Conservation (phyloP, 192 early-diverging fungal genomes). For the Phlyctochytrium bullatum region DNA sequence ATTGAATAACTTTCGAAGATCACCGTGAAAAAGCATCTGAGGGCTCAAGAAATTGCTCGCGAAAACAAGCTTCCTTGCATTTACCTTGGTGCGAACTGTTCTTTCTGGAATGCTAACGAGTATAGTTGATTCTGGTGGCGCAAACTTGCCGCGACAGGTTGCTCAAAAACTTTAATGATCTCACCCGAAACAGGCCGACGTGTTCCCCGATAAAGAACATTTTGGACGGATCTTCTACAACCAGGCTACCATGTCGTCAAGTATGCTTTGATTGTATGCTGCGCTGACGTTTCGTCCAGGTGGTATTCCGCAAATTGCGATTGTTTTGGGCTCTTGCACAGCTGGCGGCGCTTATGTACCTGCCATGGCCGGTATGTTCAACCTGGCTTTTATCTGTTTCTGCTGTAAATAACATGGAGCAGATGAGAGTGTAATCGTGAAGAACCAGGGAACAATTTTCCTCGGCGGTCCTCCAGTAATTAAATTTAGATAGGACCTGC, state of each 20-base stretch:
- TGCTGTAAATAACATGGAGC: neutral
- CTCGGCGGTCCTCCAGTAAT: conserved; percentile 83
- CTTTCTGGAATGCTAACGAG: neutral
- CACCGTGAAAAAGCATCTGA: conserved; percentile 92
- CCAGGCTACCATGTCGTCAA: conserved; percentile 63
- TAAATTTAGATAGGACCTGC: neutral
- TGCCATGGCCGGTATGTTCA: conserved; percentile 75
- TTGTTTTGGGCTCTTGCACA: conserved; percentile 95
- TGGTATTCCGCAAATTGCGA: conserved; percentile 95
- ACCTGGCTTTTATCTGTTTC: neutral
- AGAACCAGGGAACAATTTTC: conserved; percentile 94
- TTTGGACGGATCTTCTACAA: conserved; percentile 98
- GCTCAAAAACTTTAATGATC: neutral
- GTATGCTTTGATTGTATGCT: conserved; percentile 11
- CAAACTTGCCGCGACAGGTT: conserved; percentile 74
- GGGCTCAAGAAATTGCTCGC: conserved; percentile 93
- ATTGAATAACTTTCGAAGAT: conserved; percentile 15
- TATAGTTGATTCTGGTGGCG: conserved; percentile 90
- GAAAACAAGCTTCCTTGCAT: conserved; percentile 94
- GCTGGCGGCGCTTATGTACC: conserved; percentile 96
- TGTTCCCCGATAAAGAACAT: conserved; percentile 85
- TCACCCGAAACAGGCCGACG: conserved; percentile 71
- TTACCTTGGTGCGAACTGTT: conserved; percentile 58
- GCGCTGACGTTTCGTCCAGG: conserved; percentile 15
- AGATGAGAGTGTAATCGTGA: conserved; percentile 95